Conservation (phyloP, 2,329 filamentous ascomycete species). For the Knoxdaviesia proteae region DNA sequence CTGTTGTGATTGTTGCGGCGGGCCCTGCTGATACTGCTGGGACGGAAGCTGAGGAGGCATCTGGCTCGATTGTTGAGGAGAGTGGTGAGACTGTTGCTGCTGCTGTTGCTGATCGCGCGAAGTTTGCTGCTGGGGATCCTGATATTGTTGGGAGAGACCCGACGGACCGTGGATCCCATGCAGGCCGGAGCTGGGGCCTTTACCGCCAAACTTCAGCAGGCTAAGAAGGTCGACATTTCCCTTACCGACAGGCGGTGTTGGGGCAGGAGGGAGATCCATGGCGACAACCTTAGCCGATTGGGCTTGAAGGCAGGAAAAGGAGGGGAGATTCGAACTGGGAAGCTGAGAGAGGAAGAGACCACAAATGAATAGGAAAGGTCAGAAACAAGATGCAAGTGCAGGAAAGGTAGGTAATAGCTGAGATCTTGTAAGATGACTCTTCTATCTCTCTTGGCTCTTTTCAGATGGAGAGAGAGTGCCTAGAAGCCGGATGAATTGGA, state of each 20-base stretch:
- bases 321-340: too few relatives aligned
- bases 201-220: conserved; percentile 37
- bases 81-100: conserved; percentile 1
- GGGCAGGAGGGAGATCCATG: conserved; percentile 28
- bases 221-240: conserved; percentile 29
- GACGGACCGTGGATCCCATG: conserved; percentile 9
- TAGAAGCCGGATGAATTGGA: too few relatives aligned
- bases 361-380: too few relatives aligned
- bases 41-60: conserved; percentile 3
- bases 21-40: conserved; percentile 11
- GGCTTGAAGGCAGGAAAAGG: too few relatives aligned
- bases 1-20: conserved; percentile 2
- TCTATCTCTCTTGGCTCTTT: too few relatives aligned
- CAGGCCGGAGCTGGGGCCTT: conserved; percentile 10
- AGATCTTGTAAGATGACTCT: too few relatives aligned
- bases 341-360: too few relatives aligned
- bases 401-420: too few relatives aligned
- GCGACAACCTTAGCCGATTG: conserved; percentile 3
- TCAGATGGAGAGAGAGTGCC: too few relatives aligned
- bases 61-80: too few relatives aligned
- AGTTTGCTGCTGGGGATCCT: conserved; percentile 2
- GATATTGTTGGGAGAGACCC: not conserved
- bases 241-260: conserved; percentile 22
- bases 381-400: too few relatives aligned
- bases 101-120: not conserved